These are phyloP conservation scores for Talinum fruticosum DNA, from an alignment of 148 eudicot genomes.

Conservation along the genomic window DNA sequence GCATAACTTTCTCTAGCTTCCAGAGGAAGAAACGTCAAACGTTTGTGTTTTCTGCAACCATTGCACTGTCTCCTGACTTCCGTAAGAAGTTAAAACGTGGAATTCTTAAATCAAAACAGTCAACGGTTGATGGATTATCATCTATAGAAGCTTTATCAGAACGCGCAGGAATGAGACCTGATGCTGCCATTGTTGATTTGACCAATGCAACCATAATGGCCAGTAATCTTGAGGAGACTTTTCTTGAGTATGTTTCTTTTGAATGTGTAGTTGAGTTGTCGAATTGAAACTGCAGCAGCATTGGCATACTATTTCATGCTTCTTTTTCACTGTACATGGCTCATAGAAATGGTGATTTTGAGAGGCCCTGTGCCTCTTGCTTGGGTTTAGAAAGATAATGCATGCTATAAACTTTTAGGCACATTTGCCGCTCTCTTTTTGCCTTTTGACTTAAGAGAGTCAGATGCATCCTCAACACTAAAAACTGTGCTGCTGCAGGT, in stretches of 20 bases:
- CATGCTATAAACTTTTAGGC: background rate
- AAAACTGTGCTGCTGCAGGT: slow-evolving; percentile 46
- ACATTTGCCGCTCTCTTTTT: background rate
- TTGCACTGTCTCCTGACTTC: slow-evolving; percentile 81
- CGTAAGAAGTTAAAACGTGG: slow-evolving; percentile 91
- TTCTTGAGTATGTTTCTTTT: slow-evolving; percentile 71
- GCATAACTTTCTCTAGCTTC: slow-evolving; percentile 57
- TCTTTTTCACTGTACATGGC: background rate
- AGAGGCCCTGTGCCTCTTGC: background rate
- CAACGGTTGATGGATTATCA: slow-evolving; percentile 47
- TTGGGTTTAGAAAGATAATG: background rate
- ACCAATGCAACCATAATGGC: slow-evolving; percentile 81
- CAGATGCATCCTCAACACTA: slow-evolving; percentile 10
- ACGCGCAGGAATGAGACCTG: slow-evolving; percentile 92
- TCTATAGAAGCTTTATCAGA: slow-evolving; percentile 82
- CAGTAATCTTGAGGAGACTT: slow-evolving; percentile 81
- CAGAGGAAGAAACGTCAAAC: slow-evolving; percentile 95
- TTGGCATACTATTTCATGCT: background rate
- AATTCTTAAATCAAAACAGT: slow-evolving; percentile 43
- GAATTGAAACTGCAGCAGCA: background rate
- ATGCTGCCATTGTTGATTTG: slow-evolving; percentile 85
- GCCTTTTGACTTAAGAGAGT: background rate
- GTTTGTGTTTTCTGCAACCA: slow-evolving; percentile 95
- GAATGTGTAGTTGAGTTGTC: background rate
- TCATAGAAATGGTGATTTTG: slow-evolving; percentile 1